phyloP scores from a whole-genome alignment of 208 protist species.

The Wallacemonas sp. region DNA sequence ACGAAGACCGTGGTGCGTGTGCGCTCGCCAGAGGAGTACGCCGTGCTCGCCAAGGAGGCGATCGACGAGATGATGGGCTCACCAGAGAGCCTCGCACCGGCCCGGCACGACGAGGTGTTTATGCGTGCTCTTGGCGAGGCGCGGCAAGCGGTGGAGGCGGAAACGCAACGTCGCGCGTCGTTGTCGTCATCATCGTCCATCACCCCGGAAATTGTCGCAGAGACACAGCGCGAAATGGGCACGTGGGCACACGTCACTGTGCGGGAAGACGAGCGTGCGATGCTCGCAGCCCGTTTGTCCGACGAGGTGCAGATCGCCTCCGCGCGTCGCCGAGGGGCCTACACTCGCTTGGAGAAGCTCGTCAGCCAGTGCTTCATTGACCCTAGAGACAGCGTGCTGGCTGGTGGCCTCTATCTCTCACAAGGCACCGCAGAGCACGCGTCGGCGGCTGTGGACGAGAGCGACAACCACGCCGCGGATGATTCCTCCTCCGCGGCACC shows the following conservation, averaged over 20 bases:
- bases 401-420: not conserved
- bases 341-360: not conserved
- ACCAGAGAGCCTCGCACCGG: not conserved
- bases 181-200: not conserved
- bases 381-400: not conserved
- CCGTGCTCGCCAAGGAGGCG: not conserved
- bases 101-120: not conserved
- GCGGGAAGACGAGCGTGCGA: not conserved
- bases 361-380: constrained; percentile 4
- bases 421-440: not conserved
- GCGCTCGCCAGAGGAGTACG: not conserved
- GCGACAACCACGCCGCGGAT: too few species aligned
- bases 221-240: not conserved
- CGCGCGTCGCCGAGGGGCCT: not conserved
- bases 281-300: not conserved
- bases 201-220: not conserved
- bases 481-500: not conserved
- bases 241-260: not conserved
- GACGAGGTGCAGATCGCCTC: not conserved
- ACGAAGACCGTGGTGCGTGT: not conserved
- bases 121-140: not conserved
- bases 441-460: not conserved
- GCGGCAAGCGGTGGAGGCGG: not conserved
- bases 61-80: not conserved
- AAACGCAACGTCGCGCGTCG: not conserved